Percentiles rank a stretch among this genome's conserved stretches.
These are phyloP conservation scores for Helotiales sp. DNA, from an alignment of 2,329 filamentous ascomycete genomes.

Conservation along the genomic window DNA sequence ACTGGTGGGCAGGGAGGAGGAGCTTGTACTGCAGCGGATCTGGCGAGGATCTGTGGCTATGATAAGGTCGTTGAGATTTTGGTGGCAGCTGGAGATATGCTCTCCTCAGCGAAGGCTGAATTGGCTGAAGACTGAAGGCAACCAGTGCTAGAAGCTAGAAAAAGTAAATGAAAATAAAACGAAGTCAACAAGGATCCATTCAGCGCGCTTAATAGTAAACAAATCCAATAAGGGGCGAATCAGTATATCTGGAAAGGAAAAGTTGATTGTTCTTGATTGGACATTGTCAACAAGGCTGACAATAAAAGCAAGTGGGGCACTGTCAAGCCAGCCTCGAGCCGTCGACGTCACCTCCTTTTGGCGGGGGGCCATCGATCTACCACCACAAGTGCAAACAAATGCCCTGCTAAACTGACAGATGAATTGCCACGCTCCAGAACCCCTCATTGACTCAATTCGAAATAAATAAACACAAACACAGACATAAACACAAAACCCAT, in stretches of 20 bases:
- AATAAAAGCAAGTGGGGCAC: not conserved
- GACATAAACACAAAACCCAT: not conserved
- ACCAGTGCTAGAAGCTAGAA: no score
- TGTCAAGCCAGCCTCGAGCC: constrained; percentile 1
- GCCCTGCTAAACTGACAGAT: not conserved
- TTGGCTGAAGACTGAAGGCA: not conserved
- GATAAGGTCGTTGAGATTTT: not conserved
- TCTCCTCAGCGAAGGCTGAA: not conserved
- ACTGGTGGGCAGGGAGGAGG: not conserved
- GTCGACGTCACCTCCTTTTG: constrained; percentile 9
- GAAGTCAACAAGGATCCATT: no score
- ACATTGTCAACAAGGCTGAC: not conserved
- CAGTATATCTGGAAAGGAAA: not conserved
- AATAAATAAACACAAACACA: not conserved
- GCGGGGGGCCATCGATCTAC: not conserved
- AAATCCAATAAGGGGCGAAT: no score
- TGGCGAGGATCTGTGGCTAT: not conserved
- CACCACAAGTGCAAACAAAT: not conserved
- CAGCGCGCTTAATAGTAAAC: no score
- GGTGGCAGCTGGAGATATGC: not conserved
- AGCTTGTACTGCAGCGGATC: not conserved
- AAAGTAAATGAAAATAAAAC: no score
- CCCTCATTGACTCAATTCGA: not conserved
- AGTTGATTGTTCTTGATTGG: not conserved
- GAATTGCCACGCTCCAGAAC: not conserved